Conservation (phyloP, 495 filamentous ascomycete species). For the Aeminium ludgeri region DNA sequence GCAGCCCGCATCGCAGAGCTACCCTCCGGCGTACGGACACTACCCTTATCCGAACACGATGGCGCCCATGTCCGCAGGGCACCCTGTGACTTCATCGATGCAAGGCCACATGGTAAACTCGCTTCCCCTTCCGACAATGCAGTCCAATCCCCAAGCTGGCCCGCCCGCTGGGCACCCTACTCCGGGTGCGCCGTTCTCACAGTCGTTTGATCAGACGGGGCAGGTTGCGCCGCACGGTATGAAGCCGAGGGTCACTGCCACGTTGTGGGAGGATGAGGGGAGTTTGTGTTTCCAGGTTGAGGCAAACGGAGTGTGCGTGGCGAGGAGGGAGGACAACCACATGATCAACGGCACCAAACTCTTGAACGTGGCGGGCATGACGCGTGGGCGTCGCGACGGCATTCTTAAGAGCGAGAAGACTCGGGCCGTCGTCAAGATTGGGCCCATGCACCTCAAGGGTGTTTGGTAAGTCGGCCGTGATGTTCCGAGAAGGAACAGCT, state of each 20-base stretch:
- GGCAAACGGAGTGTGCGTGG: constrained; percentile 89
- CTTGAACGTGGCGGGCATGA: constrained; percentile 96
- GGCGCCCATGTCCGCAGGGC: constrained; percentile 53
- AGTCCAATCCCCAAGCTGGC: constrained; percentile 2
- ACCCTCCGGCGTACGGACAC: constrained; percentile 51
- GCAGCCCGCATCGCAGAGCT: constrained; percentile 59
- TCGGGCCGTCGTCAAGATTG: constrained; percentile 94
- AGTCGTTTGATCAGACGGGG: constrained; percentile 72
- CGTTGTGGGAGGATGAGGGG: constrained; percentile 95
- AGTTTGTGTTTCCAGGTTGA: constrained; percentile 97
- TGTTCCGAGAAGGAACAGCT: constrained; percentile 9
- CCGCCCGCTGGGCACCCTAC: constrained; percentile 16
- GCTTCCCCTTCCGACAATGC: constrained; percentile 20
- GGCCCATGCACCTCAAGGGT: constrained; percentile 96
- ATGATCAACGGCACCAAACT: constrained; percentile 99
- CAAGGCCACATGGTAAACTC: constrained; percentile 23
- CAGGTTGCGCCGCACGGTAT: constrained; percentile 89
- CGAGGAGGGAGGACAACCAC: constrained; percentile 88
- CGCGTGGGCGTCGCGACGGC: constrained; percentile 81
- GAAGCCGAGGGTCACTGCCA: constrained; percentile 95
- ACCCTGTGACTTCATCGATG: constrained; percentile 55
- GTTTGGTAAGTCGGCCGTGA: constrained; percentile 59
- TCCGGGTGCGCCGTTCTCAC: constrained; percentile 22
- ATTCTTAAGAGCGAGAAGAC: constrained; percentile 97
- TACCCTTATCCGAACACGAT: constrained; percentile 63